Percentiles rank a stretch among this genome's conserved stretches.
phyloP scores from a whole-genome alignment of 192 early-diverging fungal genomes.

The Spizellomyces punctatus region DNA sequence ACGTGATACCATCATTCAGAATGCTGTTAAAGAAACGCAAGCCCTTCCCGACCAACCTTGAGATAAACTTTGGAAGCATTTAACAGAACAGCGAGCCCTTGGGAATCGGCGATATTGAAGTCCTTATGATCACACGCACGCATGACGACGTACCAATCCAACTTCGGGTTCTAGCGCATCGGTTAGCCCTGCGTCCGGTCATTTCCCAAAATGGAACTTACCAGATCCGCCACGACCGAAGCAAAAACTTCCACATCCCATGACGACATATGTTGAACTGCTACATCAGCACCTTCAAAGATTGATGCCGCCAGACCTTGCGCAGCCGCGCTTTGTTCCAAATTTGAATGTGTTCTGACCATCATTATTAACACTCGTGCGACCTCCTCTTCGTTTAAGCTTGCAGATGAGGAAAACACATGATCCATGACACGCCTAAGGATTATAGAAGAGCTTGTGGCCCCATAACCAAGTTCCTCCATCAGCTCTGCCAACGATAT shows the following conservation, averaged over 20 bases:
- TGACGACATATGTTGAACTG: slow-evolving; percentile 13
- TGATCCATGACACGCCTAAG: slow-evolving; percentile 33
- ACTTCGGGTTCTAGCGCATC: slow-evolving; percentile 45
- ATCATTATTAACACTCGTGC: slow-evolving; percentile 69
- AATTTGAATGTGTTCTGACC: slow-evolving; percentile 50
- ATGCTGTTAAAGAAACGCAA: slow-evolving; percentile 31
- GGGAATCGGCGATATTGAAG: slow-evolving; percentile 55
- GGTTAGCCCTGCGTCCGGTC: neutral
- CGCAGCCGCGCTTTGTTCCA: slow-evolving; percentile 35
- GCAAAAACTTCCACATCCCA: slow-evolving; percentile 73
- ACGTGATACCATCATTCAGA: slow-evolving; percentile 1
- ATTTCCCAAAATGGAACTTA: slow-evolving; percentile 24
- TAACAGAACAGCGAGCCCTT: slow-evolving; percentile 65
- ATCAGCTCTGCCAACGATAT: slow-evolving; percentile 13
- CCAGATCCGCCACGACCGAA: slow-evolving; percentile 54
- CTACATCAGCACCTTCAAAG: slow-evolving; percentile 26
- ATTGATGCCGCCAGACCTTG: slow-evolving; percentile 32
- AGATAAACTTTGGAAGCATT: slow-evolving; percentile 58
- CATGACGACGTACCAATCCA: slow-evolving; percentile 69
- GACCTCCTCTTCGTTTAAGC: slow-evolving; percentile 41
- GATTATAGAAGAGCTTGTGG: slow-evolving; percentile 15
- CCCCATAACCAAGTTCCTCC: slow-evolving; percentile 35
- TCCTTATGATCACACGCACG: slow-evolving; percentile 65
- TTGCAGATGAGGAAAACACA: slow-evolving; percentile 11
- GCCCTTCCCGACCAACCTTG: slow-evolving; percentile 16